Evolutionary conservation across 106 monocot genomes (phyloP).

Genomic region (Acanthochlamys bracteata): DNA sequence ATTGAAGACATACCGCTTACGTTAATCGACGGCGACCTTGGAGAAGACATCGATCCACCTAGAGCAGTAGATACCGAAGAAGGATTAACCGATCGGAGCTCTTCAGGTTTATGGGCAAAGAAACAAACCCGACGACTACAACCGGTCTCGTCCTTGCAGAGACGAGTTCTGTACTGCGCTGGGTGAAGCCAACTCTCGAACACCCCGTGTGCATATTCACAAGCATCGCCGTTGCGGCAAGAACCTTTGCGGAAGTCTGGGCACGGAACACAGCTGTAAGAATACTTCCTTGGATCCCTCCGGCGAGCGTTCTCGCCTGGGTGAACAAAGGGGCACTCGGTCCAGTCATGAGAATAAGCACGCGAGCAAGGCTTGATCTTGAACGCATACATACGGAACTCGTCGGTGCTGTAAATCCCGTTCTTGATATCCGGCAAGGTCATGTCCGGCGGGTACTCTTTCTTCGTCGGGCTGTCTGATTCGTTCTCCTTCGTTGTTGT

Average conservation of each 20-base stretch:
- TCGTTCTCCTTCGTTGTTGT: not conserved
- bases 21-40: slow-evolving; percentile 23
- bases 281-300: slow-evolving; percentile 63
- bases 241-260: slow-evolving; percentile 89
- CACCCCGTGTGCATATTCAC: slow-evolving; percentile 95
- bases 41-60: slow-evolving; percentile 19
- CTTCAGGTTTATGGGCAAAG: slow-evolving; percentile 85
- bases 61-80: slow-evolving; percentile 30
- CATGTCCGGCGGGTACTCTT: slow-evolving; percentile 70
- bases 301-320: slow-evolving; percentile 96
- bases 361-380: slow-evolving; percentile 89
- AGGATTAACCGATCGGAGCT: slow-evolving; percentile 56
- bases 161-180: slow-evolving; percentile 66
- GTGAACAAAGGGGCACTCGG: slow-evolving; percentile 95
- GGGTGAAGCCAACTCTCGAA: slow-evolving; percentile 95
- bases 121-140: slow-evolving; percentile 73
- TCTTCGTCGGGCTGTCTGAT: slow-evolving; percentile 19
- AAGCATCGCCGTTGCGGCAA: slow-evolving; percentile 76
- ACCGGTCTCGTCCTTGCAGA: slow-evolving; percentile 72
- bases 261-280: slow-evolving; percentile 89
- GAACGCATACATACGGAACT: slow-evolving; percentile 93
- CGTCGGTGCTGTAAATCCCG: slow-evolving; percentile 83
- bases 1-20: slow-evolving; percentile 14
- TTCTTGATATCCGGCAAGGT: slow-evolving; percentile 83
- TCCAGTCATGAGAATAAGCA: slow-evolving; percentile 98